Evolutionary conservation across 805 yeast species (phyloP), one percentile per base, ranked within the genome.

Genomic region (Zygosaccharomyces kombuchaensis): DNA sequence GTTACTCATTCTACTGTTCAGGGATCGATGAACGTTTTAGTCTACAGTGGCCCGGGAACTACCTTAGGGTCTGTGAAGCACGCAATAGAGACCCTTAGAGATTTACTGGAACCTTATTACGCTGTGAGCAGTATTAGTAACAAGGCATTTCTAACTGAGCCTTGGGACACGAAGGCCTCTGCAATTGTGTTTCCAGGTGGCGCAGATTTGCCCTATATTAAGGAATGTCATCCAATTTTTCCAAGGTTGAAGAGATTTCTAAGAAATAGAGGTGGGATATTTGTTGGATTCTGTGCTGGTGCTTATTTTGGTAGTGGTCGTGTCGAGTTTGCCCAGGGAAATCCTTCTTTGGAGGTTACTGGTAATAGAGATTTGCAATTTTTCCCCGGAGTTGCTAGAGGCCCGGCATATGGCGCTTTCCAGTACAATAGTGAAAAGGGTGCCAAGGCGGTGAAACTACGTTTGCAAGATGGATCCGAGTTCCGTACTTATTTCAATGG

Each of bases 181-280:
- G 69, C 87, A 52, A 60, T 93, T 35, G 96, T 89, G 1, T 65
- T 93, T 22, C 99, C 99, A 0, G 99, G 99, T 3, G 99, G 99
- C 6, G 97, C 98, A 0, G 99, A 93, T 62, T 68, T 88, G 41
- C 97, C 97, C 0, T 79, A 83, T 54, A 87, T 96, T 52, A 71
- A 74, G 43, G 78, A 75, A 3, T 74, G 95, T 51, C 81, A 84
- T 57, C 91, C 95, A 1, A 67, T 65, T 1, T 87, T 89, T 0
- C 86, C 83, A 56, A 57, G 67, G 8, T 69, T 72, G 31, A 86
- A 88, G 50, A 63, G 68, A 22, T 78, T 78, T 40, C 88, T 74
- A 54, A 88, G 88, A 1, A 71, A 80, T 25, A 71, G 72, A 44
- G 99, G 98, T 25, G 99, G 99, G 1, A 70, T 72, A 40, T 88